Percentiles rank a stretch among this genome's conserved stretches.
Conservation (phyloP, 1,284 basidiomycete species). For the Schizophyllum commune region DNA sequence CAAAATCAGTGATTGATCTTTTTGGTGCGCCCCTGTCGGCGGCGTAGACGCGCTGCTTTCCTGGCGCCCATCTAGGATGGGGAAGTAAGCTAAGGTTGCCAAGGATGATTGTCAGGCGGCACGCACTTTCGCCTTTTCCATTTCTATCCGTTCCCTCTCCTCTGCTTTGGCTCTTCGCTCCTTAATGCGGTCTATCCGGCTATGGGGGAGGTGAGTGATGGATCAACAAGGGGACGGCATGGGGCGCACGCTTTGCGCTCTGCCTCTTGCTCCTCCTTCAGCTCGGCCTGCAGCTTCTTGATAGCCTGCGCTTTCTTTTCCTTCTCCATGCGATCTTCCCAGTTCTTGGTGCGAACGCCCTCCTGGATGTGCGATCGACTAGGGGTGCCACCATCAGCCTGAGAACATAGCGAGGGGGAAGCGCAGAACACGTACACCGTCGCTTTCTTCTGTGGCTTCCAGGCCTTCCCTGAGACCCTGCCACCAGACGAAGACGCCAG, state of each 20-base stretch:
- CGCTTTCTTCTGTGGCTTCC: constrained; percentile 57
- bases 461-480: constrained; percentile 58
- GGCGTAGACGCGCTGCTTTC: constrained; percentile 62
- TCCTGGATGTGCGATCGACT: constrained; percentile 64
- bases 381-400: neutral
- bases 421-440: constrained; percentile 42
- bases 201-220: constrained; percentile 18
- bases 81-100: constrained; percentile 7
- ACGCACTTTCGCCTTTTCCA: constrained; percentile 62
- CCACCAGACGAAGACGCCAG: constrained; percentile 50
- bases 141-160: constrained; percentile 62
- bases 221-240: neutral
- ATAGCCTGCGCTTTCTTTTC: constrained; percentile 56
- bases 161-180: constrained; percentile 65
- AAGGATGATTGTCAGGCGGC: constrained; percentile 3
- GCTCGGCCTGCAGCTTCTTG: constrained; percentile 62
- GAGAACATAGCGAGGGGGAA: constrained; percentile 3
- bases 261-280: constrained; percentile 68
- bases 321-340: constrained; percentile 62
- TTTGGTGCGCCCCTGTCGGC: constrained; percentile 66
- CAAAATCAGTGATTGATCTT: constrained; percentile 59
- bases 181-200: constrained; percentile 57
- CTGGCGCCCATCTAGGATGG: constrained; percentile 63
- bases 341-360: constrained; percentile 58
- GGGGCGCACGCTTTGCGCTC: constrained; percentile 49